A percentile compares a stretch with the other conserved stretches of the same genome.
Evolutionary conservation across 805 yeast species (phyloP).

Genomic region (Saccharomycopsis babjevae): DNA sequence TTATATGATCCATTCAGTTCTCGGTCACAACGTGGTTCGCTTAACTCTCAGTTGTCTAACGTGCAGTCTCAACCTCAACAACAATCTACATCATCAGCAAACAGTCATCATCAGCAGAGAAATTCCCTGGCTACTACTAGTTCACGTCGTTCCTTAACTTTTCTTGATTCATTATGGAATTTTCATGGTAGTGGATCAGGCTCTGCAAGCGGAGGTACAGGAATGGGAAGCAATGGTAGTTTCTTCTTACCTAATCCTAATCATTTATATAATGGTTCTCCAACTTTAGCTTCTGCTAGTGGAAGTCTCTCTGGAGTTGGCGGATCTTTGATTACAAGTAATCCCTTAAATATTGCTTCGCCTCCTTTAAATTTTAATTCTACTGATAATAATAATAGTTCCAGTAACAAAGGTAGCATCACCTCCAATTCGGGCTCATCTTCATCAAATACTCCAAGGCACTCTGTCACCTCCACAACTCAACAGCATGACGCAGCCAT

Average conservation of each 20-base stretch:
- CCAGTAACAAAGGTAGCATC: background rate
- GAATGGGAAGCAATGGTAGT: background rate
- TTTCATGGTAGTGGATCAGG: conserved; percentile 4
- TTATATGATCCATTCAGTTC: background rate
- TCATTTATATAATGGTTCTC: background rate
- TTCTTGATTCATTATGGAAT: conserved; percentile 8
- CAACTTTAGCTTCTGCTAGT: background rate
- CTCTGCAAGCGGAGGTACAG: background rate
- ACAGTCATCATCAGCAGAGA: background rate
- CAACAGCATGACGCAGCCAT: background rate
- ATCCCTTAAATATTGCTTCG: background rate
- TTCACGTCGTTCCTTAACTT: conserved; percentile 12
- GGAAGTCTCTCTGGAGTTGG: background rate
- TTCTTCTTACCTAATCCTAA: background rate
- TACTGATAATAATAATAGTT: background rate
- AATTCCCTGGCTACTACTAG: background rate
- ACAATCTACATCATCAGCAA: background rate
- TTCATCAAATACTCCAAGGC: background rate
- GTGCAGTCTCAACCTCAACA: background rate
- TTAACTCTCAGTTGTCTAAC: background rate
- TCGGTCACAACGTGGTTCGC: background rate
- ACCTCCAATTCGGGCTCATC: background rate
- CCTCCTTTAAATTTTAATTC: background rate
- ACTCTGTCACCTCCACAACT: background rate
- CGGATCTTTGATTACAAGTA: background rate